Percentiles rank a stretch among this genome's conserved stretches.
Evolutionary conservation across 345 rosid genomes (phyloP).

Genomic region (Pistacia integerrima): DNA sequence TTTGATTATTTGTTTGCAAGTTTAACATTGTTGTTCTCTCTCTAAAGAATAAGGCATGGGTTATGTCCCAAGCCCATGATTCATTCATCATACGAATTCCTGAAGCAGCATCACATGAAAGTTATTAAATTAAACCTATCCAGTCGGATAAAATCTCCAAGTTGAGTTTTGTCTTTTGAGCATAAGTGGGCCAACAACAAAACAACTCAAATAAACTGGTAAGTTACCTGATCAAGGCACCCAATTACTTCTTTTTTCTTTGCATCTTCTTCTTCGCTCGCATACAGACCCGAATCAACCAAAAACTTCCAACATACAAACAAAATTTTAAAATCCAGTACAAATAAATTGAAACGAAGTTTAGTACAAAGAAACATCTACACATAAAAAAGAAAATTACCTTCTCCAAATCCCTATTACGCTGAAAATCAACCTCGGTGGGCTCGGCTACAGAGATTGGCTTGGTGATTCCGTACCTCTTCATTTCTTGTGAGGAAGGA

Average conservation of each 20-base stretch:
- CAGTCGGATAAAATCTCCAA: background rate
- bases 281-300: constrained; percentile 70
- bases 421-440: constrained; percentile 63
- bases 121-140: background rate
- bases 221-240: constrained; percentile 61
- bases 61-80: background rate
- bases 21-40: background rate
- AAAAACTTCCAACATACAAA: constrained; percentile 42
- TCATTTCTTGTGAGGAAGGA: constrained; percentile 32
- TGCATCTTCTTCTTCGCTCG: constrained; percentile 73
- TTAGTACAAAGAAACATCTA: background rate
- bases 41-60: too few species aligned
- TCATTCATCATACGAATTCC: background rate
- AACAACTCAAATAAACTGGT: background rate
- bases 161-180: background rate
- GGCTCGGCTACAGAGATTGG: constrained; percentile 87
- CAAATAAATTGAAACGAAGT: constrained; percentile 3
- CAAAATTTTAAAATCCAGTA: constrained; percentile 6
- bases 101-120: background rate
- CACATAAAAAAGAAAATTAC: constrained; percentile 26
- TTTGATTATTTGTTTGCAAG: background rate
- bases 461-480: constrained; percentile 66
- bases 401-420: constrained; percentile 68
- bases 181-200: background rate
- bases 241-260: constrained; percentile 73